phyloP scores from a whole-genome alignment of 306 rosid species.

The Cucumis cinereus region DNA sequence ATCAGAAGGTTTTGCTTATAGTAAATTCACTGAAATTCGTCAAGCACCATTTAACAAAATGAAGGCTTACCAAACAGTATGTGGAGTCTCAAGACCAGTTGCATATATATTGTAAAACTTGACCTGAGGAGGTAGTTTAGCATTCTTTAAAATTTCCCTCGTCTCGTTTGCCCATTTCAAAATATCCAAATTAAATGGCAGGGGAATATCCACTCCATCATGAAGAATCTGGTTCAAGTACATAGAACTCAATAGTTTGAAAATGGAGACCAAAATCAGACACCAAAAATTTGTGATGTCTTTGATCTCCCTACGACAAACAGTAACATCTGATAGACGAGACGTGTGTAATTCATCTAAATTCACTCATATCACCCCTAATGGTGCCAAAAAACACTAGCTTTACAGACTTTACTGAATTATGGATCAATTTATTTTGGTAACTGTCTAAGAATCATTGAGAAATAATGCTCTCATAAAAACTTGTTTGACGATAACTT shows the following conservation, averaged over 20 bases:
- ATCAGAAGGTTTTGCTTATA: background rate
- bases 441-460: background rate
- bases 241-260: background rate
- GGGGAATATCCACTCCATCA: constrained; percentile 41
- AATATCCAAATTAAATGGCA: constrained; percentile 74
- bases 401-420: background rate
- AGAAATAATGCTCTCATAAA: background rate
- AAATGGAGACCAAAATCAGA: background rate
- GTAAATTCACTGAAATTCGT: background rate
- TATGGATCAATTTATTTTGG: background rate
- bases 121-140: constrained; percentile 76
- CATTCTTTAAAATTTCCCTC: constrained; percentile 43
- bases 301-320: background rate
- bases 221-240: constrained; percentile 40
- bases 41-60: background rate
- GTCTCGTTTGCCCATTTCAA: constrained; percentile 84
- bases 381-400: background rate
- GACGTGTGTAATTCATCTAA: background rate
- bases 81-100: constrained; percentile 56
- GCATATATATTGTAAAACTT: constrained; percentile 90
- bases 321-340: background rate
- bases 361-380: no score
- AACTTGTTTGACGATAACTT: background rate
- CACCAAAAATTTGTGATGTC: background rate
- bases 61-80: constrained; percentile 67